phyloP scores from a whole-genome alignment of 2,329 filamentous ascomycete species.

The Diplodia intermedia region DNA sequence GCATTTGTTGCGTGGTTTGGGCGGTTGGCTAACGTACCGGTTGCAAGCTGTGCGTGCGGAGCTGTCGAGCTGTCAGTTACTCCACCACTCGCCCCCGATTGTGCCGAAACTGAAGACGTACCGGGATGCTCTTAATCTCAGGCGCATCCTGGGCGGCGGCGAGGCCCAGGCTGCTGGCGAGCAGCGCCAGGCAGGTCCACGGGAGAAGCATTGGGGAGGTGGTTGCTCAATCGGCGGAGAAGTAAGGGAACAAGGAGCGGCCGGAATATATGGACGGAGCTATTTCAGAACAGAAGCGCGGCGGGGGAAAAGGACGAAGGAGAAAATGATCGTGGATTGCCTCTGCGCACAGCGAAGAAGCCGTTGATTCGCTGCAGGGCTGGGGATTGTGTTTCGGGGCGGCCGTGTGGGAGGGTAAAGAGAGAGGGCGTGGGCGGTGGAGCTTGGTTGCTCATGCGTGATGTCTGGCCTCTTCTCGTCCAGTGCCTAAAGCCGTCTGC shows the following conservation, averaged over 20 bases:
- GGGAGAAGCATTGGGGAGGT: constrained; percentile 44
- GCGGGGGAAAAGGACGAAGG: constrained; percentile 2
- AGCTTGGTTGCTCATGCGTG: constrained; percentile 24
- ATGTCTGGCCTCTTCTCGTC: constrained; percentile 32
- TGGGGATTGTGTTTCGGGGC: background rate
- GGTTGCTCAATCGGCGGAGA: background rate
- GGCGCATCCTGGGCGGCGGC: constrained; percentile 43
- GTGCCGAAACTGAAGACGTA: constrained; percentile 51
- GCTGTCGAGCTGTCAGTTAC: constrained; percentile 55
- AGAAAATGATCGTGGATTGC: constrained; percentile 8
- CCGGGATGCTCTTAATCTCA: constrained; percentile 70
- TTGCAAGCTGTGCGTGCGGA: constrained; percentile 84
- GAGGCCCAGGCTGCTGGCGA: constrained; percentile 48
- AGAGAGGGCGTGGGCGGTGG: constrained; percentile 16
- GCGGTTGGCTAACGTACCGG: constrained; percentile 64
- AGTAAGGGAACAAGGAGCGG: constrained; percentile 29
- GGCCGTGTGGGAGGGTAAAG: constrained; percentile 5
- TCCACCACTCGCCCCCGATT: background rate
- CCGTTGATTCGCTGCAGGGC: constrained; percentile 15
- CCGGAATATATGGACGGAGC: constrained; percentile 22
- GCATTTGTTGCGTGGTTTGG: constrained; percentile 6
- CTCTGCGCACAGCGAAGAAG: constrained; percentile 28
- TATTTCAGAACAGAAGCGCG: background rate
- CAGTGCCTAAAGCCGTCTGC: constrained; percentile 13
- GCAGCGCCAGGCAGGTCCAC: constrained; percentile 48